Conservation (phyloP, 305 asterid genomes). For the Withania somnifera region DNA sequence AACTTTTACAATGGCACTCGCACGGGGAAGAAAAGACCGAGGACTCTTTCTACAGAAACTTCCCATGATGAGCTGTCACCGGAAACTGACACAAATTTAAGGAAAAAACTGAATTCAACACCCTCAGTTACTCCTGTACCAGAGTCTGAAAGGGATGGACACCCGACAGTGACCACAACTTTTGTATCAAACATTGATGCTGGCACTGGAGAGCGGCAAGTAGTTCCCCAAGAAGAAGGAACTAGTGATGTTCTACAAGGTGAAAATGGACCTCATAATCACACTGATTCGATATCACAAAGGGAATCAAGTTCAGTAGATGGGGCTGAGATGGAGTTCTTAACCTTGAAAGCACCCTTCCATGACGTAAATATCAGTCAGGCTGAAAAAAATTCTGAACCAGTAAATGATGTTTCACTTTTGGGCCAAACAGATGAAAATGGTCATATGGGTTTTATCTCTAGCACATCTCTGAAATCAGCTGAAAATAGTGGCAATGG, state of each 20-base stretch:
- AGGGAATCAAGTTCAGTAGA: conserved; percentile 2
- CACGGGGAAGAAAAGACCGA: background rate
- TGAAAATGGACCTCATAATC: background rate
- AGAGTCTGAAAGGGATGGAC: background rate
- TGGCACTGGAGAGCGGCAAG: background rate
- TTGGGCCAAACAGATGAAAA: conserved; percentile 1
- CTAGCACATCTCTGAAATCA: background rate
- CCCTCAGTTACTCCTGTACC: conserved; percentile 7
- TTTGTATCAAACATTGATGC: background rate
- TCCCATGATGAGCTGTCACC: background rate
- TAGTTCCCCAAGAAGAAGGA: background rate
- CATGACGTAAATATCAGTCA: background rate
- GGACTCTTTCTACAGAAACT: background rate
- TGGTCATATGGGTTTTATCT: background rate
- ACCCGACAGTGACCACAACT: conserved; percentile 2
- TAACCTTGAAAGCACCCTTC: background rate
- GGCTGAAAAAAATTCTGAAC: background rate
- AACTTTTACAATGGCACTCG: background rate
- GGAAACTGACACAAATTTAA: background rate
- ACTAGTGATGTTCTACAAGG: background rate
- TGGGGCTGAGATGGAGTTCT: background rate
- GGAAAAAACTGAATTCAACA: background rate
- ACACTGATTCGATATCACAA: background rate
- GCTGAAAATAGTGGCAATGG: background rate
- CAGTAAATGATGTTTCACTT: background rate